A percentile compares a stretch with the other conserved stretches of the same genome.
These are phyloP conservation scores for Hibiscus syriacus DNA, from an alignment of 345 rosid species.

Conservation along the genomic window DNA sequence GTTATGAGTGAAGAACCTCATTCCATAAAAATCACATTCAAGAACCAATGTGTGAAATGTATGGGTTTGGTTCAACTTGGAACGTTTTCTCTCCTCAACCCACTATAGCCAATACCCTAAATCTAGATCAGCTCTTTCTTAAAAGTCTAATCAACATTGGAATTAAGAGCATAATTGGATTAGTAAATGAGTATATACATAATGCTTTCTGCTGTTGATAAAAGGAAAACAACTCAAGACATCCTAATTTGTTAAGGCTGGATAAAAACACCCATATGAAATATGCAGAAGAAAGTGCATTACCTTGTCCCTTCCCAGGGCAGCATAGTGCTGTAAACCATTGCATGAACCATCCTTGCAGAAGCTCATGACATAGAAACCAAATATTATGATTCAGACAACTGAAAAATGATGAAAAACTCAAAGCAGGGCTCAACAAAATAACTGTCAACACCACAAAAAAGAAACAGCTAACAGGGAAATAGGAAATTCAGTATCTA, in stretches of 20 bases:
- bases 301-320: conserved; percentile 98
- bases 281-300: conserved; percentile 10
- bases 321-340: conserved; percentile 99
- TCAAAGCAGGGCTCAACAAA: conserved; percentile 5
- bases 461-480: neutral
- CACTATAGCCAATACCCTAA: neutral
- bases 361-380: conserved; percentile 19
- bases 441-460: neutral
- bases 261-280: neutral
- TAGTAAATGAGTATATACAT: neutral
- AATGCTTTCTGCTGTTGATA: neutral
- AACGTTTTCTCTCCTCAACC: neutral
- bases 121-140: neutral
- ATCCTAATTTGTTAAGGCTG: neutral
- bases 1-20: neutral
- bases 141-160: neutral
- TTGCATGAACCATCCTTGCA: conserved; percentile 99
- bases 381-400: neutral
- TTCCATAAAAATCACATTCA: neutral
- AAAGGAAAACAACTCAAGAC: neutral
- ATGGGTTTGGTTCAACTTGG: neutral
- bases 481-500: neutral
- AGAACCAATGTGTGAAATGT: neutral
- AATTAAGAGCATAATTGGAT: neutral
- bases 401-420: neutral